phyloP scores from a whole-genome alignment of 345 rosid genomes.

The Sisymbrium irio region DNA sequence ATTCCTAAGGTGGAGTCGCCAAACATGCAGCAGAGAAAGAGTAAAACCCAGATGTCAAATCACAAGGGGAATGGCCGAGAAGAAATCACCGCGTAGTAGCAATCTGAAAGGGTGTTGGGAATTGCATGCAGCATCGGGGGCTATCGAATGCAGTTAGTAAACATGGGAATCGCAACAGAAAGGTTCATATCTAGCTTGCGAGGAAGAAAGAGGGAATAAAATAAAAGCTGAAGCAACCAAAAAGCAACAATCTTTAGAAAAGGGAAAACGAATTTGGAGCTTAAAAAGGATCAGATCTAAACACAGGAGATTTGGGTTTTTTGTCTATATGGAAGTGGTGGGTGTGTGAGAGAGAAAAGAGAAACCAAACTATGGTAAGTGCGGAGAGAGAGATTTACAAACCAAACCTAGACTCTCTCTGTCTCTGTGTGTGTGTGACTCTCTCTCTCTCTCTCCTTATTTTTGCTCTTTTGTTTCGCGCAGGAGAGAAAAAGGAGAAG shows the following conservation, averaged over 20 bases:
- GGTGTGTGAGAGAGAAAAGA: conserved; percentile 10
- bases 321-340: conserved; percentile 7
- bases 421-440: not conserved
- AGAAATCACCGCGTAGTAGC: conserved; percentile 13
- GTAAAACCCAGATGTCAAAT: conserved; percentile 15
- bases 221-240: not conserved
- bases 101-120: conserved; percentile 19
- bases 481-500: conserved; percentile 21
- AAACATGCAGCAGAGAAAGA: conserved; percentile 26
- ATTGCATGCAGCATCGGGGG: conserved; percentile 37
- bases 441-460: not conserved
- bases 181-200: not conserved
- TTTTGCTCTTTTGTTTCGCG: conserved; percentile 23
- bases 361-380: conserved; percentile 15
- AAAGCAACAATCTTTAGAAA: conserved; percentile 5
- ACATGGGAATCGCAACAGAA: conserved; percentile 9
- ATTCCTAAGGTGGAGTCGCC: conserved; percentile 2
- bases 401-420: conserved; percentile 31
- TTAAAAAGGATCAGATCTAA: conserved; percentile 28
- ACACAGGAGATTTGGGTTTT: not conserved
- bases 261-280: conserved; percentile 19
- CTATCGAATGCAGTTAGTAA: conserved; percentile 23
- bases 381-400: conserved; percentile 26
- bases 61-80: conserved; percentile 17
- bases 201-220: not conserved